Evolutionary conservation across 345 rosid species (phyloP), one percentile per base, ranked within the genome.

Genomic region (Citrus unshiu): DNA sequence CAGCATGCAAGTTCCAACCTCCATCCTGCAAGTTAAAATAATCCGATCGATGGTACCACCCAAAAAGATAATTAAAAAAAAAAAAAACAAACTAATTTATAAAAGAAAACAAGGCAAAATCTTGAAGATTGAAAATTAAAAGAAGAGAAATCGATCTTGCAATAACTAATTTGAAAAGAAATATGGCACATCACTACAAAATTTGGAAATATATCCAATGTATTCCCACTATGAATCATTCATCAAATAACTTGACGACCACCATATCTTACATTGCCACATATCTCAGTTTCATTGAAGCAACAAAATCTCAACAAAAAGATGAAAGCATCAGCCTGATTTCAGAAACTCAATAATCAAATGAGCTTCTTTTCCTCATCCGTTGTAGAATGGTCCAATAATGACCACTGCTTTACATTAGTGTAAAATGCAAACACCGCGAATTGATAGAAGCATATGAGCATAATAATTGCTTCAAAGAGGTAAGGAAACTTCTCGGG

Each of bases 401-500:
- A 72, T 84, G 68, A 83, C 94, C 96, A 89, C 60, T 91, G 98
- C 76, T 78, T 88, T 63, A 74, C 79, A 82, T 91, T 91, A 61
- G 93, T 79, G 83, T 88, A 80, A 57, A 89, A 5, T 29, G 89
- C 80, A 74, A 90, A 89, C 70, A 77, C 27, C 18, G 78, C 0
- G 70, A 93, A 90, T 68, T 82, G 90, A 40, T 85, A 82, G 86
- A 93, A 90, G 84, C 96, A 93, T 37, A 89, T 81, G 80, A 82
- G 86, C 96, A 91, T 90, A 78, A 93, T 91, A 46, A 88, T 51
- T 77, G 97, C 97, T 70, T 91, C 94, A 21, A 87, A 91, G 75
- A 91, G 80, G 87, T 87, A 91, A 86, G 95, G 92, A 77, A 88
- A 90, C 83, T 80, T 89, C 73, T 65, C 76, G 2, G 95, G 97